phyloP scores from a whole-genome alignment of 2,329 filamentous ascomycete genomes.

The Cladophialophora bantiana region DNA sequence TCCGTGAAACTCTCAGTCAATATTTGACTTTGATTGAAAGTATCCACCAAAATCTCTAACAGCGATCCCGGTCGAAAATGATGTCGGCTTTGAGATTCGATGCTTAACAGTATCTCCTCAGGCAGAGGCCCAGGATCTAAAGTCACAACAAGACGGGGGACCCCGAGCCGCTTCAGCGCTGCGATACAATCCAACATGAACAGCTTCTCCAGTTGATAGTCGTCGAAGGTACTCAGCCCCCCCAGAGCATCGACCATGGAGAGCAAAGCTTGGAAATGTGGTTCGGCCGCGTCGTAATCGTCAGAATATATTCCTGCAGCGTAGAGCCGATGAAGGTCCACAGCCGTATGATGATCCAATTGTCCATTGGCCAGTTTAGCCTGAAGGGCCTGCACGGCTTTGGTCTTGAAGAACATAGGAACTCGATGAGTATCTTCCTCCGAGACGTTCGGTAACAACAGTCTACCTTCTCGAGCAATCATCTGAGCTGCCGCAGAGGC shows the following conservation, averaged over 20 bases:
- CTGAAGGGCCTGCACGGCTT: conserved; percentile 34
- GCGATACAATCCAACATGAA: conserved; percentile 27
- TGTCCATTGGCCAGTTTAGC: conserved; percentile 27
- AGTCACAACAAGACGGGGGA: conserved; percentile 26
- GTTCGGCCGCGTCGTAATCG: conserved; percentile 29
- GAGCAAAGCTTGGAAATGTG: conserved; percentile 37
- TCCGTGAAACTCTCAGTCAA: conserved; percentile 23
- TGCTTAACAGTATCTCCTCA: conserved; percentile 15
- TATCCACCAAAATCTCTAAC: conserved; percentile 19
- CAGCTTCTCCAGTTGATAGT: conserved; percentile 34
- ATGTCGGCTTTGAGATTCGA: conserved; percentile 19
- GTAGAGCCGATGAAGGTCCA: conserved; percentile 36
- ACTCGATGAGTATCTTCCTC: conserved; percentile 27
- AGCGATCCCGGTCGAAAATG: conserved; percentile 16
- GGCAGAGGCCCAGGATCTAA: conserved; percentile 31
- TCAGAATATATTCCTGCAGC: conserved; percentile 16
- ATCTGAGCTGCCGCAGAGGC: conserved; percentile 31
- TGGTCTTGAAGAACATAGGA: conserved; percentile 34
- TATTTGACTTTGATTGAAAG: not conserved
- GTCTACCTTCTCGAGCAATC: conserved; percentile 30
- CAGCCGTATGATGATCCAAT: conserved; percentile 31
- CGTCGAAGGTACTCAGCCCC: conserved; percentile 33
- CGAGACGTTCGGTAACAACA: conserved; percentile 31
- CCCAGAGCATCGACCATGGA: conserved; percentile 35
- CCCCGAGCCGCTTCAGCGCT: conserved; percentile 21